Evolutionary conservation across 805 yeast species (phyloP), one percentile per base, ranked within the genome.

Genomic region (Saccharomycopsis sp.): DNA sequence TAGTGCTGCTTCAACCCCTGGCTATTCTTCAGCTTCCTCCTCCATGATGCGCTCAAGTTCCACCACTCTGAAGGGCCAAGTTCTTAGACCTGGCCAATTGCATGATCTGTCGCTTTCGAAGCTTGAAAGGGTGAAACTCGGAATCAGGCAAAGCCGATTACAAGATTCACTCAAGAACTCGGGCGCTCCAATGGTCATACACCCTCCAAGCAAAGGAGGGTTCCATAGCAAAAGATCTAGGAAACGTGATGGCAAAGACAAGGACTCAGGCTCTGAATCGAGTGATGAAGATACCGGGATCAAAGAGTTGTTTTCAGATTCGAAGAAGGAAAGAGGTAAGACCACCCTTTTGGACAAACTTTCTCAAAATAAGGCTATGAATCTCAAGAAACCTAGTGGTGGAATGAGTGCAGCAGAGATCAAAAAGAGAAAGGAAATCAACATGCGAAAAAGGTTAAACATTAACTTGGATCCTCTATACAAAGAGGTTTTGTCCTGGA

Each of bases 391-490:
- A 36, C 50, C 36, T 60, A 57, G 39, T 49, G 61, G 1, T 65
- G 62, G 48, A 56, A 65, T 10, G 3, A 17, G 26, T n/a, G 59
- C 60, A 8, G 60, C 70, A 12, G 64, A 65, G 23, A 57, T 60
- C 17, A 67, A 63, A 38, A 75, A 74, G 50, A 58, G 63, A 26
- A 89, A 79, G 30, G 88, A 81, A 55, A 80, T 80, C 45, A 64
- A 77, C 40, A 84, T 86, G 88, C 72, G 94, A 49, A 64, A 71
- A 49, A 69, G 97, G 49, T 63, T 89, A 40, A 77, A 80, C 53
- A 87, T 87, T 9, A 84, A 80, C 52, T 60, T 86, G 55, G 77
- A 73, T 44, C 87, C 94, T 2, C 64, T 94, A 4, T 86, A 89
- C 55, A 62, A 65, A 13, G 68, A 69, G 5, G 68, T 92, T 5